Evolutionary conservation across 2,329 filamentous ascomycete species (phyloP), one percentile per base, ranked within the genome.

Genomic region (Ophiostoma sp.): DNA sequence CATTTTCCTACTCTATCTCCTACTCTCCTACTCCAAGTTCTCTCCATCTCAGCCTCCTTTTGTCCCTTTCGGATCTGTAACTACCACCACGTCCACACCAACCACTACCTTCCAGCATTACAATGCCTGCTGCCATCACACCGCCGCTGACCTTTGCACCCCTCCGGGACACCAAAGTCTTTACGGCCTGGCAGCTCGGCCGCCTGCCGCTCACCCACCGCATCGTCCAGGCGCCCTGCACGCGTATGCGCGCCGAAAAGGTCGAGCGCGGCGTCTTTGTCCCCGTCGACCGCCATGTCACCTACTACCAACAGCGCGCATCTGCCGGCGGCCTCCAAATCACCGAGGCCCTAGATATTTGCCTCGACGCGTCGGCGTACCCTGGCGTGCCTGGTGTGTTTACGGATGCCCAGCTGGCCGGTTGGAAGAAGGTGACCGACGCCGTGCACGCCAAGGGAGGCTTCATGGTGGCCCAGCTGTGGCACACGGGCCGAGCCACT

Each of bases 241-340:
- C 1, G 85, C 88, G 2, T 78, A 89, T 75, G 89, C 87, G 17
- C 83, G 86, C 28, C 85, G 86, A 77, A 82, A 45, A 63, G 19
- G 71, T 87, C 22, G 84, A 82, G 9, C 81, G 83, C 74, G 79
- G 82, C 5, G 70, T 77, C 64, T 69, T 75, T 31, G 72, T 77
- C 15, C 77, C 77, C 5, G 36, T 73, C 1, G 70, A 81, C 0
- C 73, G 75, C 11, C 77, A 85, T 42, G 80, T 80, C n/a, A 80
- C 81, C 70, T 86, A 87, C 78, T 87, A 87, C 77, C 64, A 76
- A 3, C 83, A 86, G 72, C 81, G 85, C 1, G 81, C 84, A 6
- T 82, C 81, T 0, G 82, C 82, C 0, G 85, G 85, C 12, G 80
- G 79, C 0, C 78, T 86, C 0, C 77, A 85, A 31, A 82, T 86